Conservation (phyloP, 139 green algal genomes). For the Chlamydomonas eustigma region DNA sequence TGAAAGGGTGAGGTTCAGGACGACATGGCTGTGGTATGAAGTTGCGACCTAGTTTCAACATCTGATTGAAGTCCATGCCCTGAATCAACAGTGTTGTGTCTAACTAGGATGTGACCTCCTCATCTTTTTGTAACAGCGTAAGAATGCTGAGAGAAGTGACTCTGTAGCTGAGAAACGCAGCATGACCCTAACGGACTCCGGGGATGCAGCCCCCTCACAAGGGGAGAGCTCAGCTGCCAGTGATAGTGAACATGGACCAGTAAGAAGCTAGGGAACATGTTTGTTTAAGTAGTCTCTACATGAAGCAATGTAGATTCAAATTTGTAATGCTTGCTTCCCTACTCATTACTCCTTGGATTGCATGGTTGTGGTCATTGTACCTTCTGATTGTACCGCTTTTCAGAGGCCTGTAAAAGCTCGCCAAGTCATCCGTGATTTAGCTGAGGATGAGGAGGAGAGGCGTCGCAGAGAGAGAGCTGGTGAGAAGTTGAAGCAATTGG, state of each 20-base stretch:
- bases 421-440: neutral
- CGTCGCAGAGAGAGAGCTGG: neutral
- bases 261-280: neutral
- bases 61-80: no score
- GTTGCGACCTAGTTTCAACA: no score
- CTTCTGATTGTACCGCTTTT: no score
- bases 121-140: neutral
- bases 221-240: neutral
- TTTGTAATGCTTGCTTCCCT: no score
- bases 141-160: neutral
- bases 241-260: neutral
- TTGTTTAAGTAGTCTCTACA: neutral
- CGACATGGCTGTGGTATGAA: neutral
- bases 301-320: neutral
- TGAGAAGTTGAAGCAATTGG: conserved; percentile 9
- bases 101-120: no score
- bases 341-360: no score
- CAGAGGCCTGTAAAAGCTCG: no score
- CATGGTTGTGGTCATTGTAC: neutral
- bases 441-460: conserved; percentile 5
- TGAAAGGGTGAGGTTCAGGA: conserved; percentile 28
- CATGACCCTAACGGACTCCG: neutral
- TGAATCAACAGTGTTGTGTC: no score
- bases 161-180: neutral
- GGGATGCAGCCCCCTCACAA: neutral